Evolutionary conservation across 495 filamentous ascomycete genomes (phyloP).

Genomic region (Aspergillus sparsus): DNA sequence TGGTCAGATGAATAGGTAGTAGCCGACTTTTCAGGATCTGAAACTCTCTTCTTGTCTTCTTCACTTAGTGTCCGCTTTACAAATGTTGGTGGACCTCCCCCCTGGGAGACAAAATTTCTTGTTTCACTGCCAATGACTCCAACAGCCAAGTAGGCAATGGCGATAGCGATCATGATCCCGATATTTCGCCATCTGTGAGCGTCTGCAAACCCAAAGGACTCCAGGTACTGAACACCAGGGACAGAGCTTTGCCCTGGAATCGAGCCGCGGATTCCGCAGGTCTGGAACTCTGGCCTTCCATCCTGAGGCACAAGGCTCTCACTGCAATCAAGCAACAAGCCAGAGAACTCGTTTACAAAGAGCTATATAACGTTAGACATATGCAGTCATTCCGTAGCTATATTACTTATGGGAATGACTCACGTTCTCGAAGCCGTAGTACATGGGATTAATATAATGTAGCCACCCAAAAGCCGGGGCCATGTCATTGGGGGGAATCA

Average conservation of each 20-base stretch:
- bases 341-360: slow-evolving; percentile 62
- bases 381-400: neutral
- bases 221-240: slow-evolving; percentile 3
- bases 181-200: slow-evolving; percentile 9
- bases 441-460: slow-evolving; percentile 66
- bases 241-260: neutral
- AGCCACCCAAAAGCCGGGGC: slow-evolving; percentile 76
- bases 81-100: neutral
- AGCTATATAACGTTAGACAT: neutral
- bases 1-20: neutral
- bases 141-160: slow-evolving; percentile 5
- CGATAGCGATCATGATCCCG: slow-evolving; percentile 12
- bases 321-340: slow-evolving; percentile 2
- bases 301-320: slow-evolving; percentile 4
- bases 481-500: slow-evolving; percentile 66
- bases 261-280: slow-evolving; percentile 6
- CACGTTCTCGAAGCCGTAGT: slow-evolving; percentile 69
- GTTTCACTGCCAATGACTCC: slow-evolving; percentile 7
- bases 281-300: slow-evolving; percentile 3
- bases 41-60: neutral
- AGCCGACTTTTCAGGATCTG: slow-evolving; percentile 3
- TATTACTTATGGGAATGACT: neutral
- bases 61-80: neutral
- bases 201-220: neutral
- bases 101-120: slow-evolving; percentile 4